These are phyloP conservation scores for Orbilia quercus DNA, from an alignment of 2,329 filamentous ascomycete genomes.

Conservation along the genomic window DNA sequence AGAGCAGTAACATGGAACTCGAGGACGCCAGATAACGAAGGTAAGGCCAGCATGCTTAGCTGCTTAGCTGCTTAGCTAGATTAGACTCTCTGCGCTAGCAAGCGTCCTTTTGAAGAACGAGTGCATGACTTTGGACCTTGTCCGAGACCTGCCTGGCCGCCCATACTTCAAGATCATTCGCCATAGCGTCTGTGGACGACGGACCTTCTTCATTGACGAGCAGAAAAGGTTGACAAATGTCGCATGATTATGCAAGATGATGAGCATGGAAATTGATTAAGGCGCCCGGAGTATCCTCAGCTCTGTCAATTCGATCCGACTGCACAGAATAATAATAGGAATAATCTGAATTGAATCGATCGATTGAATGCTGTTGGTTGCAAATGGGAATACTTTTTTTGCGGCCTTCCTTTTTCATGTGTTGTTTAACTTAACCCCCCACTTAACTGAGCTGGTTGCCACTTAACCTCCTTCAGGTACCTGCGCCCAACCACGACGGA, in stretches of 20 bases:
- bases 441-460: no score
- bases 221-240: slow-evolving; percentile 36
- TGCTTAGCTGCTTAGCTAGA: background rate
- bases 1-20: slow-evolving; percentile 48
- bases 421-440: slow-evolving; percentile 42
- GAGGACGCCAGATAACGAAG: slow-evolving; percentile 47
- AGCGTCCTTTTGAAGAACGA: slow-evolving; percentile 31
- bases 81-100: background rate
- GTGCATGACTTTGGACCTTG: slow-evolving; percentile 51
- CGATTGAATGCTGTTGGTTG: no score
- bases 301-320: no score
- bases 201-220: slow-evolving; percentile 51
- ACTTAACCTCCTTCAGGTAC: no score
- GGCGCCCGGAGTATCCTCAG: no score
- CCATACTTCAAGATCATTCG: slow-evolving; percentile 53
- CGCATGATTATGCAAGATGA: slow-evolving; percentile 50
- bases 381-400: slow-evolving; percentile 3
- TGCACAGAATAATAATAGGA: no score
- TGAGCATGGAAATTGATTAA: slow-evolving; percentile 37
- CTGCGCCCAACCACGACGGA: slow-evolving; percentile 27
- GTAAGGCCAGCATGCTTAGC: slow-evolving; percentile 9
- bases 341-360: no score
- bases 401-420: slow-evolving; percentile 49
- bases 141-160: slow-evolving; percentile 49
- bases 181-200: slow-evolving; percentile 27